Evolutionary conservation across 106 monocot genomes (phyloP).

Genomic region (Acanthochlamys bracteata): DNA sequence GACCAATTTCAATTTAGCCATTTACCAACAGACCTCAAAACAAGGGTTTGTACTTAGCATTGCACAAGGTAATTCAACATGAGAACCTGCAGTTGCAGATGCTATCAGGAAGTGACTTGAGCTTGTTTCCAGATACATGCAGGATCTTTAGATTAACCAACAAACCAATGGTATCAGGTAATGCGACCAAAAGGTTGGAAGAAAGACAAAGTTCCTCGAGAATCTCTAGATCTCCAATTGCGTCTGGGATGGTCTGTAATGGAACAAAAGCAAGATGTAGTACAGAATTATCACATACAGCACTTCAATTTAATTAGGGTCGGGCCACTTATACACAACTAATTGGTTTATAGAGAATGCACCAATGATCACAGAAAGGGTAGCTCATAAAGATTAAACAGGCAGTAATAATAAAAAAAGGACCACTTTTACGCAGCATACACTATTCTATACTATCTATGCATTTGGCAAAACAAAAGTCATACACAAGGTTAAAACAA

Average conservation of each 20-base stretch:
- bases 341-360: too few species aligned
- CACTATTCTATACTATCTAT: too few species aligned
- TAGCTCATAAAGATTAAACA: too few species aligned
- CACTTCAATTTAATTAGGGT: too few species aligned
- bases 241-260: constrained; percentile 68
- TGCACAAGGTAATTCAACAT: not conserved
- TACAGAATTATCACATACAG: not conserved
- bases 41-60: too few species aligned
- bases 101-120: constrained; percentile 79
- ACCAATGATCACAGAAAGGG: too few species aligned
- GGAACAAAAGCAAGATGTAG: not conserved
- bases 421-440: too few species aligned
- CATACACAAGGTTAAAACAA: too few species aligned
- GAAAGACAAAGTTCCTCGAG: constrained; percentile 67
- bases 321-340: too few species aligned
- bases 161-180: constrained; percentile 90
- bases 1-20: not conserved
- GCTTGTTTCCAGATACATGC: constrained; percentile 80
- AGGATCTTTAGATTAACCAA: constrained; percentile 75
- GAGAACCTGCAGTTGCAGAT: constrained; percentile 78
- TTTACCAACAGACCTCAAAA: not conserved
- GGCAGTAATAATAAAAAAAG: too few species aligned
- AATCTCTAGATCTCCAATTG: constrained; percentile 63
- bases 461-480: too few species aligned
- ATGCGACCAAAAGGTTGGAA: constrained; percentile 49